Evolutionary conservation across 495 filamentous ascomycete species (phyloP), one percentile per base, ranked within the genome.

Genomic region (Astrothelium macrocarpum): DNA sequence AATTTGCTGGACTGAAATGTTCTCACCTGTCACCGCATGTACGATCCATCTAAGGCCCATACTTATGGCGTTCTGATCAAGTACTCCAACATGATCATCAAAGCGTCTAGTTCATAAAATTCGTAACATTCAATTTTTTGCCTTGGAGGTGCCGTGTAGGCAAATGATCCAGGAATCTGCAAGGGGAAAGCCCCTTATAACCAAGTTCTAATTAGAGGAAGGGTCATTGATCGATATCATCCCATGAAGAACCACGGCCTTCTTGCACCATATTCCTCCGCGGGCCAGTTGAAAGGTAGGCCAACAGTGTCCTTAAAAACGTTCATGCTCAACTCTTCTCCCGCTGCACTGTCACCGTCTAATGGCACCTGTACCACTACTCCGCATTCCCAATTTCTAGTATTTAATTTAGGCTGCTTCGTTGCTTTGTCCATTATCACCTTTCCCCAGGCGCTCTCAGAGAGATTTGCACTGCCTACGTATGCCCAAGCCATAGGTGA

Each of bases 301-400:
- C 89, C 90, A 4, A 95, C 73, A 0, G 65, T 71, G 0, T 71
- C 74, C 9, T 78, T 64, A 68, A 95, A 93, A 11, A 83, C 76
- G 28, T 77, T 76, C 67, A 81, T 77, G 20, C 66, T 73, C 20
- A 70, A 61, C 23, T 65, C 64, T 36, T 63, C 26, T 11, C 16
- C 29, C 16, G 1, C 9, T 1, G 26, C n/a, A 3, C n/a, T 63
- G 20, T 63, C 29, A 23, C 43, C 46, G 32, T 65, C 29, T 10
- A 63, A 23, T 28, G 65, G 46, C 31, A 81, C 72, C 0, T 83
- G 85, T 12, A 96, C 66, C 1, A 98, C 29, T 0, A 98, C 91
- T 2, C 94, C 94, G 67, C 91, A 97, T 74, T 98, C 94, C 94
- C 94, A 98, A 73, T 97, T 98, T 14, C 89, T 84, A 71, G 88